Percentiles rank a stretch among this genome's conserved stretches.
These are phyloP conservation scores for Conticribra guillardii DNA, from an alignment of 108 stramenopile species.

Conservation along the genomic window DNA sequence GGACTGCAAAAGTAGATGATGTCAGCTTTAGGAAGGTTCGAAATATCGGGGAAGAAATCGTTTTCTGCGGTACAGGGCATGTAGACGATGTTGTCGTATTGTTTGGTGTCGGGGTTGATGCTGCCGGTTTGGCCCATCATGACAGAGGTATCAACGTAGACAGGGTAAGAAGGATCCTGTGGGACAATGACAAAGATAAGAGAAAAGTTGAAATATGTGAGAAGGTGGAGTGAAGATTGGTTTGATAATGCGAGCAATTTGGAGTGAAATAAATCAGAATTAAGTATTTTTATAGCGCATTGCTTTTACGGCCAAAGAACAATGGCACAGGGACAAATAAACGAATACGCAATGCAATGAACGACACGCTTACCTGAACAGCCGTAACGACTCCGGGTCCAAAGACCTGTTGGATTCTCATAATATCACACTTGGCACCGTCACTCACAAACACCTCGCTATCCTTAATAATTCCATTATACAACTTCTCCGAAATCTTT, in stretches of 20 bases:
- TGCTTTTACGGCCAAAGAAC: too few species aligned
- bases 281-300: too few species aligned
- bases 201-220: neutral
- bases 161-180: constrained; percentile 94
- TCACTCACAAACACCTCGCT: constrained; percentile 98
- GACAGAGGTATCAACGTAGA: constrained; percentile 94
- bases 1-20: constrained; percentile 96
- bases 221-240: too few species aligned
- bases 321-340: too few species aligned
- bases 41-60: constrained; percentile 96
- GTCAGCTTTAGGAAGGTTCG: constrained; percentile 86
- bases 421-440: constrained; percentile 98
- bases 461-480: constrained; percentile 87
- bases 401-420: constrained; percentile 96
- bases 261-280: too few species aligned
- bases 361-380: constrained; percentile 71
- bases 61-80: constrained; percentile 95
- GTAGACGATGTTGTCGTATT: constrained; percentile 98
- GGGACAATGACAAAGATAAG: neutral
- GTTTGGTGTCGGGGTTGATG: constrained; percentile 81
- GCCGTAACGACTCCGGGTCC: constrained; percentile 90
- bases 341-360: too few species aligned
- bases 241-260: too few species aligned
- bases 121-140: constrained; percentile 96
- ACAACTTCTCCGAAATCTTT: constrained; percentile 90